Conservation (phyloP, 2,329 filamentous ascomycete species). For the Apiospora saccharicola region DNA sequence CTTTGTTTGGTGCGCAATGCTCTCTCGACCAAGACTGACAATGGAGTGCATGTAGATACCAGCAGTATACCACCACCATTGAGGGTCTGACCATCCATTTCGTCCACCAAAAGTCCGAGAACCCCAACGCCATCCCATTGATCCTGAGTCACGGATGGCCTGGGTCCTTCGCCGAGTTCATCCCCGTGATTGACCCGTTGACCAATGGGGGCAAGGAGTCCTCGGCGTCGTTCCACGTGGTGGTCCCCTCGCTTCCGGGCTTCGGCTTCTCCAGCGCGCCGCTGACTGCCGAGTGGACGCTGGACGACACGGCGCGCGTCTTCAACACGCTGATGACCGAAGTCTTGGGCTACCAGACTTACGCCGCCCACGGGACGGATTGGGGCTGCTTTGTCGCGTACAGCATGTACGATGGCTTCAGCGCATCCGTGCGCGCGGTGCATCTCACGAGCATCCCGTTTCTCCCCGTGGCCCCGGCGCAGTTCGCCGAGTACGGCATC, state of each 20-base stretch:
- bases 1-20: constrained; percentile 20
- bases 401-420: no score
- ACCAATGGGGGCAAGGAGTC: constrained; percentile 33
- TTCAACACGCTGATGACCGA: constrained; percentile 45
- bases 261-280: constrained; percentile 46
- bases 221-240: constrained; percentile 43
- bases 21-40: constrained; percentile 23
- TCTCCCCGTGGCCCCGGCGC: no score
- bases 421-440: no score
- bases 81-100: constrained; percentile 33
- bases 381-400: constrained; percentile 38
- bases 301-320: constrained; percentile 46
- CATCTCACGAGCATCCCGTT: no score
- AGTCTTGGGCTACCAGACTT: constrained; percentile 49
- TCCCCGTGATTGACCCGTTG: constrained; percentile 46
- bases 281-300: constrained; percentile 41
- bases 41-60: constrained; percentile 7
- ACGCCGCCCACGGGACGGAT: constrained; percentile 43
- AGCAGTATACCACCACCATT: constrained; percentile 32
- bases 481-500: no score
- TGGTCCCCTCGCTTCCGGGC: constrained; percentile 49
- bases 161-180: constrained; percentile 53
- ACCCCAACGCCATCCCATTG: constrained; percentile 45
- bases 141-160: constrained; percentile 54
- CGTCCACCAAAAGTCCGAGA: constrained; percentile 29